Evolutionary conservation across 169 alveolate species (phyloP), one percentile per base, ranked within the genome.

Genomic region (Eimeria necatrix): DNA sequence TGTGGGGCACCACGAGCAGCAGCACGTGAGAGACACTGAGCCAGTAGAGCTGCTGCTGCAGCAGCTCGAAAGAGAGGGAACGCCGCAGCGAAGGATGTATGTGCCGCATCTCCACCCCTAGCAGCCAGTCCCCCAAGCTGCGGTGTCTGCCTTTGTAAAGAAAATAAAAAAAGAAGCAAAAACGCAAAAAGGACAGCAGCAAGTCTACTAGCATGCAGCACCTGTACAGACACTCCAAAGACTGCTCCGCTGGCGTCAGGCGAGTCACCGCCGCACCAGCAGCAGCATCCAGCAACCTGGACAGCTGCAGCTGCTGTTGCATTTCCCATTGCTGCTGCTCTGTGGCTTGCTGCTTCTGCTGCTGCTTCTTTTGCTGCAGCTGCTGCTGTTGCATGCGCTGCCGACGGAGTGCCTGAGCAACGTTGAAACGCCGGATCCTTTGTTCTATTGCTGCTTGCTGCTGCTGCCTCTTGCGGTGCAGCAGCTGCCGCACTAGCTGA

Each of bases 1-100:
- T 60, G 41, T 89, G 83, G 70, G 94, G 94, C 0, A 73, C 51
- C n/a, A 89, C 60, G 49, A 89, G 74, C n/a, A 89, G 80, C 59
- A 89, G 60, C 89, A 89, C 59, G 18, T 89, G 94, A 4, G 88
- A 48, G 24, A 89, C 51, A 32, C 87, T 80, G 26, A 64, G 94
- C 94, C 94, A 89, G 78, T 70, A 52, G 49, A 89, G 88, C 70
- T 89, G 94, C 83, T 89, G 94, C 73, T 89, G 94, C 41, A 89
- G 76, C 18, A 89, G 64, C 41, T 89, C 94, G 12, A 89, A 59
- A 24, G 94, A 71, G 4, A 89, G 46, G 56, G 59, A 68, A 2
- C 94, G 94, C 18, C 46, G 94, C 18, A 89, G 94, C 8, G 94
- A 89, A 20, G 94, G 94, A 18, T 68, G 87, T 9, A 89, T 89